Evolutionary conservation across 345 rosid genomes (phyloP).

Genomic region (Noccaea caerulescens): DNA sequence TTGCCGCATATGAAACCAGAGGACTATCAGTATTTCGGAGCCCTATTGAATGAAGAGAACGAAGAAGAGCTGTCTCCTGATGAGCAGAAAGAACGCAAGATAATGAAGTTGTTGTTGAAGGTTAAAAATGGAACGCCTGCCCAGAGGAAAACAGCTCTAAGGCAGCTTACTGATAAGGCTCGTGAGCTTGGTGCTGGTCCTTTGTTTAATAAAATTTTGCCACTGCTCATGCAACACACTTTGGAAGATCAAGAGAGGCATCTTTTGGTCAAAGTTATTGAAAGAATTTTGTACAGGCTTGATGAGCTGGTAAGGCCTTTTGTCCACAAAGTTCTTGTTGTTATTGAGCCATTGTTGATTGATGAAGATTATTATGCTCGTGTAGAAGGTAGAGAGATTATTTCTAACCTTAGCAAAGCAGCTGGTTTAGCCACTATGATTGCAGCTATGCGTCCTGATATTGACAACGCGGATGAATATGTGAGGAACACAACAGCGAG

Average conservation of each 20-base stretch:
- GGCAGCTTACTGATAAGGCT: conserved; percentile 97
- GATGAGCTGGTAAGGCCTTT: conserved; percentile 97
- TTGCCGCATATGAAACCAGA: conserved; percentile 97
- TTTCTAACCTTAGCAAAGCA: conserved; percentile 96
- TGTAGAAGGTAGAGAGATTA: conserved; percentile 98
- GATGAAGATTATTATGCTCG: conserved; percentile 99
- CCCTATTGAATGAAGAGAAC: conserved; percentile 83
- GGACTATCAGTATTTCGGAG: conserved; percentile 94
- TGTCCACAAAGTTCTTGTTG: conserved; percentile 98
- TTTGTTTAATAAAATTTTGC: conserved; percentile 82
- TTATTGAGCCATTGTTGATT: conserved; percentile 96
- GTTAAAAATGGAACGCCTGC: conserved; percentile 98
- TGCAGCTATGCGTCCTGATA: conserved; percentile 99
- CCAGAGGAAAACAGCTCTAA: conserved; percentile 95
- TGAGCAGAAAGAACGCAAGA: conserved; percentile 97
- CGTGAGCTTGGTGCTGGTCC: conserved; percentile 99
- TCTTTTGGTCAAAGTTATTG: conserved; percentile 97
- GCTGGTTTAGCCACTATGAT: conserved; percentile 99
- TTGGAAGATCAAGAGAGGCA: conserved; percentile 99
- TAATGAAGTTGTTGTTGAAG: conserved; percentile 93
- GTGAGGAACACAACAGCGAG: conserved; percentile 99
- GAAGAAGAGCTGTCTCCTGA: conserved; percentile 92
- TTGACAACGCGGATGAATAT: conserved; percentile 96
- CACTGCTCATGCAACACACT: conserved; percentile 97
- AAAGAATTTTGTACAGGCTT: conserved; percentile 86